A percentile compares a stretch with the other conserved stretches of the same genome.
Conservation (phyloP, 2,329 filamentous ascomycete species). For the Camillea tinctor region DNA sequence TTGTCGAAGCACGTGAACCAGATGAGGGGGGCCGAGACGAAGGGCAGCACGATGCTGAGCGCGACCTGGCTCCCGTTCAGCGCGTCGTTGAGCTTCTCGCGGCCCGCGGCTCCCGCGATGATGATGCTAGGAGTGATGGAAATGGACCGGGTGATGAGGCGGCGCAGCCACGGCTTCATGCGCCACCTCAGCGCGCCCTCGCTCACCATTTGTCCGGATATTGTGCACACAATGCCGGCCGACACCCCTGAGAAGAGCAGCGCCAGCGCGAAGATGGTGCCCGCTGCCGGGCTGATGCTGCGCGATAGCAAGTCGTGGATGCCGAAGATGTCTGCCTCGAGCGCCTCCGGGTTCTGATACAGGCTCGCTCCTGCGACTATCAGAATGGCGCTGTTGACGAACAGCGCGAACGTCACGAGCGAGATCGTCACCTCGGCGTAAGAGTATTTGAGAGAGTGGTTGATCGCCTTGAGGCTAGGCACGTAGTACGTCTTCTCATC, state of each 20-base stretch:
- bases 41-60: slow-evolving; percentile 75
- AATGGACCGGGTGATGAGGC: slow-evolving; percentile 74
- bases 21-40: slow-evolving; percentile 78
- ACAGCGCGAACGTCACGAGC: slow-evolving; percentile 79
- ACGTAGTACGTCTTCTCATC: slow-evolving; percentile 58
- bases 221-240: slow-evolving; percentile 85
- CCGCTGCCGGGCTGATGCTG: slow-evolving; percentile 71
- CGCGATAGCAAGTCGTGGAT: slow-evolving; percentile 72
- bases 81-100: slow-evolving; percentile 66
- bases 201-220: slow-evolving; percentile 84
- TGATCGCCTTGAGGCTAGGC: slow-evolving; percentile 71
- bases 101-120: slow-evolving; percentile 76
- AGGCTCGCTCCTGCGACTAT: slow-evolving; percentile 79
- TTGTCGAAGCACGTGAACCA: slow-evolving; percentile 79
- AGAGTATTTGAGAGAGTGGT: slow-evolving; percentile 70
- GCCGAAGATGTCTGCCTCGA: slow-evolving; percentile 74
- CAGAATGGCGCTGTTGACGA: slow-evolving; percentile 80
- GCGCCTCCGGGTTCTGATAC: slow-evolving; percentile 59
- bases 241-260: slow-evolving; percentile 77
- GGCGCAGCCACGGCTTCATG: slow-evolving; percentile 73
- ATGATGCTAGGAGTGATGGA: slow-evolving; percentile 81
- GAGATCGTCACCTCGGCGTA: slow-evolving; percentile 68
- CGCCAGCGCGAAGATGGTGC: slow-evolving; percentile 80
- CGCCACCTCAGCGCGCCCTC: slow-evolving; percentile 79
- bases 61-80: slow-evolving; percentile 77